A percentile compares a stretch with the other conserved stretches of the same genome.
These are phyloP conservation scores for Podochytrium sp. DNA, from an alignment of 192 early-diverging fungal species.

Conservation along the genomic window DNA sequence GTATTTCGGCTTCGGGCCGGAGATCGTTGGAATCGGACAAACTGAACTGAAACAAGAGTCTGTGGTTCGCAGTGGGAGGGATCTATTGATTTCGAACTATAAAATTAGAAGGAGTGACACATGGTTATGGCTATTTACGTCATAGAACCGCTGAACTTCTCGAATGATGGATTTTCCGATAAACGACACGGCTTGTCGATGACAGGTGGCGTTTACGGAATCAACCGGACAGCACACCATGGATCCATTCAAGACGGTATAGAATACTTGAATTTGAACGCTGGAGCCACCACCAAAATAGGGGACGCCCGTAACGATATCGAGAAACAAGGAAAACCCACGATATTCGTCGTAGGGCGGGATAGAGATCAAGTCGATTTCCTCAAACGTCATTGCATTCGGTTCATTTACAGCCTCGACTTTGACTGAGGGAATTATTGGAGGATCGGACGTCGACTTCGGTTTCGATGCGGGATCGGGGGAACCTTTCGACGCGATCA, in stretches of 20 bases:
- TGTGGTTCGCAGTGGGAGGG: background rate
- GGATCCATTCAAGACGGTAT: slow-evolving; percentile 19
- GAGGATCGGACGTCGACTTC: background rate
- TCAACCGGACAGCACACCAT: background rate
- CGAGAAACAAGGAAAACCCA: slow-evolving; percentile 18
- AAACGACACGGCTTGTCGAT: slow-evolving; percentile 1
- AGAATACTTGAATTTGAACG: background rate
- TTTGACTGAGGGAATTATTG: too few species aligned
- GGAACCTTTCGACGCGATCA: background rate
- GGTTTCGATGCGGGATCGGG: background rate
- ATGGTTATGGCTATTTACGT: background rate
- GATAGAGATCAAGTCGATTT: slow-evolving; percentile 8
- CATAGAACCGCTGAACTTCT: slow-evolving; percentile 10
- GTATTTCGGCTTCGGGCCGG: background rate
- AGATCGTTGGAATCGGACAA: background rate
- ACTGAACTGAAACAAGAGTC: slow-evolving; percentile 20
- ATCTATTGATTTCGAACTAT: background rate
- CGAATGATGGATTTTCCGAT: slow-evolving; percentile 1
- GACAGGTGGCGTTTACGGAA: slow-evolving; percentile 7
- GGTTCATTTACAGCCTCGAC: background rate
- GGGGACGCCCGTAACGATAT: slow-evolving; percentile 6
- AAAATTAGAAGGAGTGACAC: background rate
- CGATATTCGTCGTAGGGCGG: slow-evolving; percentile 23
- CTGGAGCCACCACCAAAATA: slow-evolving; percentile 7
- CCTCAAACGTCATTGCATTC: background rate